Percentiles rank a stretch among this genome's conserved stretches.
phyloP scores from a whole-genome alignment of 257 asterid genomes.

The Solanum medicagineum region DNA sequence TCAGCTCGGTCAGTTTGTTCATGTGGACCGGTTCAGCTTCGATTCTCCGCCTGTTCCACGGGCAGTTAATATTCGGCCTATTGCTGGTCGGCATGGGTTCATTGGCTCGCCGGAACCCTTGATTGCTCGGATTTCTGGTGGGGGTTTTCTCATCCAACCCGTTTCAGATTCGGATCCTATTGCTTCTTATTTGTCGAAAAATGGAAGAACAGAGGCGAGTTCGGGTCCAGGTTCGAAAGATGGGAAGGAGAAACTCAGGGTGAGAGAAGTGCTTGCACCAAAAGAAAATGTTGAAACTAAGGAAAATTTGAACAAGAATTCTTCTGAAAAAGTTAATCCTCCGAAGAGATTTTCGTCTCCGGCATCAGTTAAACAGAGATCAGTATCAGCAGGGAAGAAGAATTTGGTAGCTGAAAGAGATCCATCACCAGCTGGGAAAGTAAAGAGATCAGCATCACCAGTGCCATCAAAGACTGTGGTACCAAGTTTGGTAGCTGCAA shows the following conservation, averaged over 20 bases:
- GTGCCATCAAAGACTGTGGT: constrained; percentile 82
- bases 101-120: constrained; percentile 80
- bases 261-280: constrained; percentile 25
- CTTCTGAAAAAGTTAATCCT: constrained; percentile 35
- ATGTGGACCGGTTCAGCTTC: constrained; percentile 62
- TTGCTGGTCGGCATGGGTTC: constrained; percentile 65
- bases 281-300: constrained; percentile 60
- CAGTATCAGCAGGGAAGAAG: constrained; percentile 48
- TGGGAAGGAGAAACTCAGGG: constrained; percentile 1
- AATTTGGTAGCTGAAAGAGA: constrained; percentile 36
- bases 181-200: constrained; percentile 32
- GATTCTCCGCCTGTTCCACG: constrained; percentile 70
- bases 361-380: constrained; percentile 46
- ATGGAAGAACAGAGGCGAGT: constrained; percentile 17
- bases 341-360: constrained; percentile 64
- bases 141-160: constrained; percentile 70
- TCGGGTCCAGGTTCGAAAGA: not conserved
- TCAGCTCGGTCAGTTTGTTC: constrained; percentile 84
- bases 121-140: constrained; percentile 44
- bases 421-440: constrained; percentile 71
- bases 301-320: constrained; percentile 1
- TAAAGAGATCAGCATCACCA: constrained; percentile 77
- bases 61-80: constrained; percentile 57
- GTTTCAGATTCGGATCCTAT: constrained; percentile 65
- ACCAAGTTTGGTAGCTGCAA: constrained; percentile 74